These are phyloP conservation scores for Aspergillus coremiiformis DNA, from an alignment of 495 filamentous ascomycete species.

Conservation along the genomic window DNA sequence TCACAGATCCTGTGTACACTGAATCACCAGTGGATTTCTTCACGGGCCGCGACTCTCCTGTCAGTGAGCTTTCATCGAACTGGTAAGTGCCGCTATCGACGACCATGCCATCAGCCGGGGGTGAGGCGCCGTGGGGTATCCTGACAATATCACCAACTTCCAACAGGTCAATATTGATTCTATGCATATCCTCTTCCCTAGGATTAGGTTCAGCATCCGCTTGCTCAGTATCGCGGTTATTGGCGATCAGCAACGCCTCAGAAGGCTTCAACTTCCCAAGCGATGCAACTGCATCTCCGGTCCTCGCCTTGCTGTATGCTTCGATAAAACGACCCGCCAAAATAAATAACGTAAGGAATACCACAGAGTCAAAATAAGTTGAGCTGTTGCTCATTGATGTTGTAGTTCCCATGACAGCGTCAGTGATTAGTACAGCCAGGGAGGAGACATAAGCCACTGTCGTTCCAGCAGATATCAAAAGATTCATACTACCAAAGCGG, in stretches of 20 bases:
- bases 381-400: conserved; percentile 41
- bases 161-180: conserved; percentile 62
- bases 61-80: conserved; percentile 87
- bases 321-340: conserved; percentile 75
- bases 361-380: conserved; percentile 90
- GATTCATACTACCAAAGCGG: conserved; percentile 94
- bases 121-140: conserved; percentile 72
- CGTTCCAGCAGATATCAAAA: conserved; percentile 84
- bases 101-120: conserved; percentile 74
- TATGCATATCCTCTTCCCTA: conserved; percentile 23
- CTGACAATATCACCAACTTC: conserved; percentile 77
- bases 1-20: conserved; percentile 82
- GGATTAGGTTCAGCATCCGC: background rate
- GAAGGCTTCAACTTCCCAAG: conserved; percentile 72
- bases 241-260: conserved; percentile 63
- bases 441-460: conserved; percentile 84
- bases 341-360: conserved; percentile 89
- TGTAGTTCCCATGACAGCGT: conserved; percentile 42
- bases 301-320: conserved; percentile 86
- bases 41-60: conserved; percentile 76
- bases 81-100: conserved; percentile 50
- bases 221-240: background rate
- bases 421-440: conserved; percentile 67
- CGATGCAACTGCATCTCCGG: conserved; percentile 78
- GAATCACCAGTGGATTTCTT: conserved; percentile 62